Base-by-base conservation (phyloP, 2,329 filamentous ascomycete genomes). In the Phyllachora maydis region DNA sequence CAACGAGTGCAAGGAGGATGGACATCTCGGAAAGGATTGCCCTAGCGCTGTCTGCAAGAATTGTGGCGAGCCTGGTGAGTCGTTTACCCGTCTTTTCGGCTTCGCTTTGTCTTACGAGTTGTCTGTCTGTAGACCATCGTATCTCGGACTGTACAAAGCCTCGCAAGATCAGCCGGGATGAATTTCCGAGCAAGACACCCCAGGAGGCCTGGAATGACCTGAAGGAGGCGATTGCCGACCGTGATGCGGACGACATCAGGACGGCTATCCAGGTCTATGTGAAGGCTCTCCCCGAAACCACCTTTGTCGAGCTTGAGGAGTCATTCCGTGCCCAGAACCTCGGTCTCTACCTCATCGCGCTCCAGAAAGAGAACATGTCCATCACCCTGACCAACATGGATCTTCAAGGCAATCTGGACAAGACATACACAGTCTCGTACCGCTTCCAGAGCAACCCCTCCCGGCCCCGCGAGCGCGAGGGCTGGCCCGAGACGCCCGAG, bases 331-430 rank as follows among this genome's bases (percentile, higher is more conserved):
- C 43, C 2, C 49, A 63, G 19, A 39, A 49, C 1, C 53, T 74
- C 28, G 45, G 45, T 3, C 45, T 74, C 9, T 71, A 58, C 45
- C 46, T 79, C 25, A 71, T 78, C 32, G 65, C 65, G 5, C 43
- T 63, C 5, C 61, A 75, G 49, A 59, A 63, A 32, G 46, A 59
- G 16, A 41, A 55, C 5, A 42, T 74, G 15, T 39, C 54, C 1
- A 38, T 47, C 2, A 65, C 66, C 4, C 59, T 69, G 33, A 75
- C 67, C 29, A 71, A 74, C 44, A 73, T 78, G 64, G 70, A 78
- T 32, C 49, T 77, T 2, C 70, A 78, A 36, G 73, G 73, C 4
- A 64, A 73, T 30, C 49, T 72, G 11, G 59, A 59, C 27, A 68
- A 67, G 43, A 68, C 67, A 39, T 77, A 60, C 34, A 59, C 59